Percentiles rank a stretch among this genome's conserved stretches.
phyloP scores from a whole-genome alignment of 768 basidiomycete species.

The Leucosporidium creatinivorum region DNA sequence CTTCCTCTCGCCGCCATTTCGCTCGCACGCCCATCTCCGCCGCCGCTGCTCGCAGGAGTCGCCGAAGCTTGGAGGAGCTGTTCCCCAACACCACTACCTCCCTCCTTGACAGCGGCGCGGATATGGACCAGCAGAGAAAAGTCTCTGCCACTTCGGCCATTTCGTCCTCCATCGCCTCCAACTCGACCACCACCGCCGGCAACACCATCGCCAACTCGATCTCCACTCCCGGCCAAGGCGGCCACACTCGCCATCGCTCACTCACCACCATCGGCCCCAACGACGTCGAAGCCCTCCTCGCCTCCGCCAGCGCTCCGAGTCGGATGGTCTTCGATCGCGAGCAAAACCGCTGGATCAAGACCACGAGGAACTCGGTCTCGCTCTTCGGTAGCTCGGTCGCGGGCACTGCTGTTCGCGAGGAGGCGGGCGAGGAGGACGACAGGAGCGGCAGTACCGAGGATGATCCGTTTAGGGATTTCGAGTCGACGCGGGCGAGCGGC shows the following conservation, averaged over 20 bases:
- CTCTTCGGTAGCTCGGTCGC: conserved; percentile 28
- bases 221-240: neutral
- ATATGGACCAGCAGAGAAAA: neutral
- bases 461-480: conserved; percentile 24
- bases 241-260: conserved; percentile 8
- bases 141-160: neutral
- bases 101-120: neutral
- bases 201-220: neutral
- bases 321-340: conserved; percentile 42
- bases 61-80: conserved; percentile 17
- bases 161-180: neutral
- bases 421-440: conserved; percentile 30
- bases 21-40: neutral
- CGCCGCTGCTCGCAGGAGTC: neutral
- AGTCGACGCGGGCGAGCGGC: neutral
- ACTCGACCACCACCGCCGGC: neutral
- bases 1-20: neutral
- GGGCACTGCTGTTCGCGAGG: conserved; percentile 4
- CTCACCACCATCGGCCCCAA: conserved; percentile 41
- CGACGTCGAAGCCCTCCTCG: conserved; percentile 39
- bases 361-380: conserved; percentile 6
- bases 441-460: conserved; percentile 25
- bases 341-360: conserved; percentile 41
- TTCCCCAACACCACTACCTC: neutral
- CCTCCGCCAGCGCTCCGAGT: conserved; percentile 33